Base-by-base conservation (phyloP, 2,329 filamentous ascomycete species). In the Fusarium algeriense region DNA sequence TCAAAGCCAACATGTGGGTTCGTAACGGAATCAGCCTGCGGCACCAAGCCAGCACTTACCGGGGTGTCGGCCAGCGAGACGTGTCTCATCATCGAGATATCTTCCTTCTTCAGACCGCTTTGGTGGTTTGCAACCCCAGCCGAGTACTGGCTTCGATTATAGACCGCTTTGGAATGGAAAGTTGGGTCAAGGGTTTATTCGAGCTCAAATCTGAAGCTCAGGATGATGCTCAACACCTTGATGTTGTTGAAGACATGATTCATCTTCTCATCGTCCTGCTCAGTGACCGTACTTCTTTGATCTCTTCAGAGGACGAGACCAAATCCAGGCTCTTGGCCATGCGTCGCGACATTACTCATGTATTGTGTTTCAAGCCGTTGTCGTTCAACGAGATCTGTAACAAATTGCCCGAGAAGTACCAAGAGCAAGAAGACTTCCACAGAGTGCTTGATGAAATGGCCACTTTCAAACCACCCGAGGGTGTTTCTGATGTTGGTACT, bases 1-100 rank as follows among this genome's bases (percentile, higher is more conserved):
- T 99, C 90, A 97, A 97, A 80, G 94, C 95, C 20, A 93, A 94
- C 55, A 97, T 98, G 91, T 99, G 97, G 96, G 95, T 99, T 70
- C 91, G 96, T 60, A 99, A 99, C 78, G 96, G 96, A 4, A 94
- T 99, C 78, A 98, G 95, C 76, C 87, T 99, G 55, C 90, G 95
- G 41, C 96, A 99, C 79, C 96, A 99, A 81, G 96, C 97, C 79
- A 92, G 92, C 56, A 96, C 95, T 20, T 99, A 99, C 79, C 91
- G 94, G 19, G 95, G 94, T 43, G 94, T 98, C 17, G 90, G 90
- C 14, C 93, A 97, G 76, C 88, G 96, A 72, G 96, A 99, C 80
- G 93, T 98, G 23, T 94, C 94, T 3, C 95, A 98, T 77, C 95
- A 98, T 76, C 90, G 96, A 64, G 97, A 99, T 78, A 93, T 99